Conservation (phyloP, 2,329 filamentous ascomycete species). For the Verticillium dahliae region DNA sequence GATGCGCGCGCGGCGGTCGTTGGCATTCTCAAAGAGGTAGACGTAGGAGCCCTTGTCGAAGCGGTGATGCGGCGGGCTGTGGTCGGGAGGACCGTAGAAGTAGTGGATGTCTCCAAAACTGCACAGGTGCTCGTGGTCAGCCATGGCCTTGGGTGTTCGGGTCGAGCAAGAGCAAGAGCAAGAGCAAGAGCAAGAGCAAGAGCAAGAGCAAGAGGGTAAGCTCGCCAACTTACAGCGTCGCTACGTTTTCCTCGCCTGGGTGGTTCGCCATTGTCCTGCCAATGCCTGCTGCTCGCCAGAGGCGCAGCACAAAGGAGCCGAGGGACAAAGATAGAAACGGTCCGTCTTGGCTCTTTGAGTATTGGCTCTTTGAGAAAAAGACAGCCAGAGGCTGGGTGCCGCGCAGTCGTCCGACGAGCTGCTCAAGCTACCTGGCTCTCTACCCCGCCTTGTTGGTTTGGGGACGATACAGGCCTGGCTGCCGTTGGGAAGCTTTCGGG, state of each 20-base stretch:
- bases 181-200: neutral
- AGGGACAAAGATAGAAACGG: conserved; percentile 2
- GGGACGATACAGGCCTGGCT: neutral
- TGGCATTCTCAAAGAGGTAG: conserved; percentile 71
- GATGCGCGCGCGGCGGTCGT: conserved; percentile 59
- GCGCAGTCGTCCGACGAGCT: neutral
- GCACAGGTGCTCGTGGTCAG: conserved; percentile 13
- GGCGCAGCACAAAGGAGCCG: conserved; percentile 2
- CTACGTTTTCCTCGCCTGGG: conserved; percentile 43
- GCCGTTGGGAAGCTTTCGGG: neutral
- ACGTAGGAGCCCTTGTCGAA: conserved; percentile 77
- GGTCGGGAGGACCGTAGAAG: conserved; percentile 62
- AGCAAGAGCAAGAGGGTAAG: neutral
- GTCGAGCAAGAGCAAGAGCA: neutral
- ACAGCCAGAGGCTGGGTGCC: neutral
- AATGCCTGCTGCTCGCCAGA: neutral
- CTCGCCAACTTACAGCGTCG: conserved; percentile 37
- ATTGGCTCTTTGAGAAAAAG: neutral
- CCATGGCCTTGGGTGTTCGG: conserved; percentile 1
- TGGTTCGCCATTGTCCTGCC: conserved; percentile 32
- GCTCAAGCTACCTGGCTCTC: neutral
- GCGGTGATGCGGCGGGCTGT: conserved; percentile 67
- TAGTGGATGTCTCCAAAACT: conserved; percentile 78
- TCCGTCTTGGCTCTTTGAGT: neutral
- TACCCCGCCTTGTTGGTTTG: neutral